Evolutionary conservation across 345 rosid genomes (phyloP), one percentile per base, ranked within the genome.

Genomic region (Hypericum androsaemum): DNA sequence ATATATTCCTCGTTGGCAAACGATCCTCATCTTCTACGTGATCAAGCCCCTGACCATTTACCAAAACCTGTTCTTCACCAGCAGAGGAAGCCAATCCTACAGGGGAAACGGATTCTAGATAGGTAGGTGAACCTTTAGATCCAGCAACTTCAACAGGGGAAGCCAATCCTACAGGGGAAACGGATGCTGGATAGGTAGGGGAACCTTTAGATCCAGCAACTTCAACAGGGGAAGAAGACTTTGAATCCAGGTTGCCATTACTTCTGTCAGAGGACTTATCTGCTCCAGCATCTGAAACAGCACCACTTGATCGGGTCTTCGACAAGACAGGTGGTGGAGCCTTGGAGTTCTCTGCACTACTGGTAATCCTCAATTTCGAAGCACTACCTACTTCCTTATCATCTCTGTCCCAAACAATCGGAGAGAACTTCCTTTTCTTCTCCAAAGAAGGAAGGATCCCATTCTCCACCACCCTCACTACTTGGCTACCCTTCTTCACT

Each of bases 331-430:
- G 86, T 5, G 86, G 86, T 28, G 84, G 89, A 66, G 80, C 86
- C 51, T 71, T 76, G 41, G 69, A 12, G 0, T 69, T 48, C 39
- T 52, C 77, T 43, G 72, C n/a, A n/a, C n/a, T 54, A 1, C 74
- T 53, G 47, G 73, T 62, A 44, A 62, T 64, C 60, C 73, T 74
- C 52, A 55, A 70, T 63, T 72, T 73, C 2, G 74, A 61, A 17
- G 67, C 53, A 53, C 67, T 71, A 60, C 64, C 66, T 17, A 40
- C 65, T 43, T 67, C 80, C 50, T 63, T 77, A 41, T 80, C 95
- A 64, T 82, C 94, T 64, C 86, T 81, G 49, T 94, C 99, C 99
- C 99, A 94, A 28, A 94, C 86, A 47, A 94, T 86, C 0, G 99
- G 99, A 11, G 99, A 94, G 70, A 88, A 94, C 72, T 94, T 94